These are phyloP conservation scores for Trapa bicornis DNA, from an alignment of 345 rosid species.

Conservation along the genomic window DNA sequence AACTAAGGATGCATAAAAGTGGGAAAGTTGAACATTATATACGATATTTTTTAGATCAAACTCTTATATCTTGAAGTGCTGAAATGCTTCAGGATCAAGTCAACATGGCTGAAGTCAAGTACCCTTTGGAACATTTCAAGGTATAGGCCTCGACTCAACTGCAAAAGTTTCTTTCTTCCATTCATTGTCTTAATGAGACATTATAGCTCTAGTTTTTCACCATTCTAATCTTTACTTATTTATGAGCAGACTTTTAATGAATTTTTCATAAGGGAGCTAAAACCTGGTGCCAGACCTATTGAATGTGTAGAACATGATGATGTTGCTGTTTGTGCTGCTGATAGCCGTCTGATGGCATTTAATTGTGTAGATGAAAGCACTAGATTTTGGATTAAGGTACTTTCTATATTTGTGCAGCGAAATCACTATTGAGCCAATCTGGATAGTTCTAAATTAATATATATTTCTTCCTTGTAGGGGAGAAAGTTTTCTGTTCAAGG, in stretches of 20 bases:
- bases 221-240: background rate
- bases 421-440: background rate
- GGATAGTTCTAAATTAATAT: background rate
- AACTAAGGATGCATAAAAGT: background rate
- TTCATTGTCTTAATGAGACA: background rate
- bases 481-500: constrained; percentile 79
- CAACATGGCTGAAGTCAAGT: constrained; percentile 76
- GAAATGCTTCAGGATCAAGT: constrained; percentile 68
- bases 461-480: constrained; percentile 30
- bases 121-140: constrained; percentile 78
- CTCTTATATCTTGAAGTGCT: background rate
- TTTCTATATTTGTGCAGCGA: constrained; percentile 1
- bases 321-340: constrained; percentile 70
- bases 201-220: background rate
- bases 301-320: constrained; percentile 39
- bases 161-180: background rate
- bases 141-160: constrained; percentile 19
- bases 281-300: constrained; percentile 69
- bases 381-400: constrained; percentile 89
- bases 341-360: constrained; percentile 82
- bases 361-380: constrained; percentile 48
- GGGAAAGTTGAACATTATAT: background rate
- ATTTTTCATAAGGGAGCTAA: constrained; percentile 76
- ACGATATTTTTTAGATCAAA: background rate
- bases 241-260: constrained; percentile 73